Conservation (phyloP, 2,329 filamentous ascomycete species). For the Catunica adiposa region DNA sequence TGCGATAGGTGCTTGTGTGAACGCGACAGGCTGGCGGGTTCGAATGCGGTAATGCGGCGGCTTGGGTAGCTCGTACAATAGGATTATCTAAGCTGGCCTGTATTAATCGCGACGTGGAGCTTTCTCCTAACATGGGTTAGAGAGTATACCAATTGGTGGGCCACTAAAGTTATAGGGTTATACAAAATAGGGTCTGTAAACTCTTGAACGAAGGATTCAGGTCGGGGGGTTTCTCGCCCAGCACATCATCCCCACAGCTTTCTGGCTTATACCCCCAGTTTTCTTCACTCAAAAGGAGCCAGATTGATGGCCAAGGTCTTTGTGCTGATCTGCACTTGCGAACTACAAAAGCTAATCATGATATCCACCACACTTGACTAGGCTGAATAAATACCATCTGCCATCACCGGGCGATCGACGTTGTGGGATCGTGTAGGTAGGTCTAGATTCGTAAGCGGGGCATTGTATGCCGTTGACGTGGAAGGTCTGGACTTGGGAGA, state of each 20-base stretch:
- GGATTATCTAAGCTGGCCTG: too few relatives aligned
- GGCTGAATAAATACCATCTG: too few relatives aligned
- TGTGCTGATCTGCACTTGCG: neutral
- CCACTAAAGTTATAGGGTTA: neutral
- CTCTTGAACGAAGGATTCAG: neutral
- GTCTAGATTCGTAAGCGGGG: too few relatives aligned
- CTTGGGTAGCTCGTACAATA: too few relatives aligned
- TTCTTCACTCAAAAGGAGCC: neutral
- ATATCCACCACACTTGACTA: neutral
- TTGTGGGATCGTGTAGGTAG: too few relatives aligned
- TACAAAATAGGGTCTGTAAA: neutral
- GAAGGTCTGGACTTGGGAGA: too few relatives aligned
- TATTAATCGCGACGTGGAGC: slow-evolving; percentile 9
- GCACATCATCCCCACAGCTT: neutral
- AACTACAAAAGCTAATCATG: neutral
- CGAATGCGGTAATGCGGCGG: neutral
- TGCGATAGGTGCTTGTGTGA: neutral
- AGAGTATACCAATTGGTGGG: neutral
- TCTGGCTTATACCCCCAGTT: neutral
- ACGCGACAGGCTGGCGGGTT: neutral
- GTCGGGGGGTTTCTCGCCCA: neutral
- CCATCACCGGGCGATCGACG: too few relatives aligned
- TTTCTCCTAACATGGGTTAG: slow-evolving; percentile 3
- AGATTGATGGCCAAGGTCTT: neutral
- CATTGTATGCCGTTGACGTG: too few relatives aligned